phyloP scores from a whole-genome alignment of 1,139 yeast genomes.

The Nematodospora anomalae region DNA sequence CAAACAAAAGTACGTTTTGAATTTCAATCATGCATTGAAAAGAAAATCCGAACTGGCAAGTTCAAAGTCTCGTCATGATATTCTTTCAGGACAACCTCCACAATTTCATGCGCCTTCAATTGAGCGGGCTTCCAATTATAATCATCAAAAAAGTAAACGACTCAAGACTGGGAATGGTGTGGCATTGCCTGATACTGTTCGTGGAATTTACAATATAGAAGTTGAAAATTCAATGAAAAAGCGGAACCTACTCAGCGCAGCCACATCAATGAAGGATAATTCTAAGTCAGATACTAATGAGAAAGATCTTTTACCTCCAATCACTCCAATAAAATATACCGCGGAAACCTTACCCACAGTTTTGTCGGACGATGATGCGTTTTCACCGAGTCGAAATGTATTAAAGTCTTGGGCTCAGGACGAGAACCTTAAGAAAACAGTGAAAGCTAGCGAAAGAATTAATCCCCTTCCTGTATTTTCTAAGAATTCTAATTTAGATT shows the following conservation, averaged over 20 bases:
- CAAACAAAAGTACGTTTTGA: conserved; percentile 32
- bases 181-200: conserved; percentile 38
- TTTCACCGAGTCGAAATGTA: conserved; percentile 40
- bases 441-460: conserved; percentile 56
- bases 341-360: conserved; percentile 45
- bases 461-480: conserved; percentile 82
- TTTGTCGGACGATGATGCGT: conserved; percentile 59
- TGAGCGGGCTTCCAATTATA: background rate
- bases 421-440: conserved; percentile 54
- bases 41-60: conserved; percentile 8
- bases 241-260: background rate
- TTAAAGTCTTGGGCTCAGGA: conserved; percentile 74
- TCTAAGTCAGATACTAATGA: background rate
- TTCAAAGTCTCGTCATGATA: background rate
- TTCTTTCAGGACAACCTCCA: background rate
- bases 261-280: conserved; percentile 6
- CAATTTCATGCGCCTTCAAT: background rate
- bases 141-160: conserved; percentile 13
- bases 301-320: conserved; percentile 8
- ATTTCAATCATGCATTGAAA: conserved; percentile 23
- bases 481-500: conserved; percentile 64
- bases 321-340: conserved; percentile 12
- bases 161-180: conserved; percentile 29
- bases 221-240: conserved; percentile 5
- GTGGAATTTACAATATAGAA: conserved; percentile 21